These are phyloP conservation scores for Ambrosiella xylebori DNA, from an alignment of 2,329 filamentous ascomycete species.

Conservation along the genomic window DNA sequence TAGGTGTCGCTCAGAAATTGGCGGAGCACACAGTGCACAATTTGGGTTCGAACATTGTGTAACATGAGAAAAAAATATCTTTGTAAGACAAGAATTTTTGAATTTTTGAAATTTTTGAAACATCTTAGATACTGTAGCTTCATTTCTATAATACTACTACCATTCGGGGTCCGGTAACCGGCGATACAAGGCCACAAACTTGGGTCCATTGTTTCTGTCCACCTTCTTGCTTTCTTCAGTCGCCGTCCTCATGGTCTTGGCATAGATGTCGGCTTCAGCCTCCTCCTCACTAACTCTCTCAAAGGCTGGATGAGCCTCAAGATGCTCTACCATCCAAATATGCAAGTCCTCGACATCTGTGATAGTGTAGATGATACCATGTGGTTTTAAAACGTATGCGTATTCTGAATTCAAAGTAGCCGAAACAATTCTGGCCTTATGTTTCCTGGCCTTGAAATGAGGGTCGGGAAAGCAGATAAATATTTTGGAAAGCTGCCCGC, in stretches of 20 bases:
- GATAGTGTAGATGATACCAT: slow-evolving; percentile 85
- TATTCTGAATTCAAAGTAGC: slow-evolving; percentile 83
- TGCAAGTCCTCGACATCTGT: slow-evolving; percentile 93
- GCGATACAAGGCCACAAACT: slow-evolving; percentile 79
- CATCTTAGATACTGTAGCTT: no score
- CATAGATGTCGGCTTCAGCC: slow-evolving; percentile 51
- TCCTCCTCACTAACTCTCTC: slow-evolving; percentile 55
- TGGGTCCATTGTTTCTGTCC: slow-evolving; percentile 70
- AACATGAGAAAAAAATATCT: neutral
- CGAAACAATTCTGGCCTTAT: slow-evolving; percentile 90
- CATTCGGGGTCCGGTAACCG: slow-evolving; percentile 66
- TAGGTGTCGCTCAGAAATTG: no score
- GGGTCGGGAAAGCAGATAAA: slow-evolving; percentile 98
- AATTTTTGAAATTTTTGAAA: no score
- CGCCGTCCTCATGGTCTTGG: slow-evolving; percentile 57
- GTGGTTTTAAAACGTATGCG: slow-evolving; percentile 67
- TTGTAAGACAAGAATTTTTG: neutral
- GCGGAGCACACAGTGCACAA: neutral
- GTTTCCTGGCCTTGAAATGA: slow-evolving; percentile 93
- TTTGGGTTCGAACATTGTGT: neutral
- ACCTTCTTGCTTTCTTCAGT: slow-evolving; percentile 99
- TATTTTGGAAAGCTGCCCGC: slow-evolving; percentile 67
- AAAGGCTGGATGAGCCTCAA: slow-evolving; percentile 62
- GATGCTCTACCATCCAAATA: slow-evolving; percentile 80
- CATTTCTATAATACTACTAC: slow-evolving; percentile 22